These are phyloP conservation scores for Hibiscus syriacus DNA, from an alignment of 345 rosid species.

Conservation along the genomic window DNA sequence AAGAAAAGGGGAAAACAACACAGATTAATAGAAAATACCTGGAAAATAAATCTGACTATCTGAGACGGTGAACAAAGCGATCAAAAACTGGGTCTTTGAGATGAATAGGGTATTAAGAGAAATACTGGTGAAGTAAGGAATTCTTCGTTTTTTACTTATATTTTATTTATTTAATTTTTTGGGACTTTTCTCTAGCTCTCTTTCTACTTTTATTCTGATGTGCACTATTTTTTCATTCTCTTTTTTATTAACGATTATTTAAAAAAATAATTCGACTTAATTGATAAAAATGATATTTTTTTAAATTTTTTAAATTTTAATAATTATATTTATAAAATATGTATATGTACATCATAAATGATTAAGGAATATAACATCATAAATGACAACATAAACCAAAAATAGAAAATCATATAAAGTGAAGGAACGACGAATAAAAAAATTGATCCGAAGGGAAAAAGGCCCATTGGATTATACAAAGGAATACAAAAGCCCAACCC, in stretches of 20 bases:
- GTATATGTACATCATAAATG: too few species aligned
- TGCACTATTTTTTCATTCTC: too few species aligned
- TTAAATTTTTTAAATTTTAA: too few species aligned
- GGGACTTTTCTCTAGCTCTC: background rate
- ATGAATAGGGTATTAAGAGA: conserved; percentile 5
- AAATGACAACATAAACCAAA: too few species aligned
- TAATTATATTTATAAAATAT: too few species aligned
- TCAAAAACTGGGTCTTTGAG: conserved; percentile 5
- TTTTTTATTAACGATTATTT: too few species aligned
- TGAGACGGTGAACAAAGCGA: background rate
- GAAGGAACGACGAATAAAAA: too few species aligned
- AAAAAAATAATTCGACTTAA: too few species aligned
- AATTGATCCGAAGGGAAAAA: too few species aligned
- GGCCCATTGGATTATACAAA: background rate
- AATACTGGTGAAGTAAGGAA: background rate
- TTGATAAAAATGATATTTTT: too few species aligned
- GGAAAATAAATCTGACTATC: background rate
- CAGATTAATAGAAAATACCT: conserved; percentile 19
- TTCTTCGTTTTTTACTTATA: background rate
- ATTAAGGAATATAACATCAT: too few species aligned
- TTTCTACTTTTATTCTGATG: background rate
- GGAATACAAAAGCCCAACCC: background rate
- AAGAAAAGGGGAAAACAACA: background rate
- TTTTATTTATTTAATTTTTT: background rate
- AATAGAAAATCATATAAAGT: too few species aligned